Evolutionary conservation across 2,329 filamentous ascomycete species (phyloP), one percentile per base, ranked within the genome.

Genomic region (Neonectria magnoliae): DNA sequence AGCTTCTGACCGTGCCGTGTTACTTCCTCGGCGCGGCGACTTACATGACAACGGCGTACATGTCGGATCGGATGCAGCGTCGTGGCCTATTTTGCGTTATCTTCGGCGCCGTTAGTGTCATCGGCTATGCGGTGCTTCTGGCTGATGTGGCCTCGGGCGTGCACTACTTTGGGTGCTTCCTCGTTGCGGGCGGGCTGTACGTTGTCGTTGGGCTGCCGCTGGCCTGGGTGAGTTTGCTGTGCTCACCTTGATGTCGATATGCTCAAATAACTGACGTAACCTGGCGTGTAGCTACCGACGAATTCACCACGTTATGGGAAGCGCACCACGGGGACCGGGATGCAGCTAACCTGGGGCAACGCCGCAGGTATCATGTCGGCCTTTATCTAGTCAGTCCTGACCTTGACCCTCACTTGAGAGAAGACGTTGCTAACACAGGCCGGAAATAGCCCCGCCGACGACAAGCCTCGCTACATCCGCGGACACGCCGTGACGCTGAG

Each of bases 271-370:
- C 3, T 2, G 7, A 42, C 38, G n/a, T 66, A 25, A 61, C 50
- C 64, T 16, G 58, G 10, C 7, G 14, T 59, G n/a, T 29, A 80
- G 79, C 71, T 90, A 42, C 86, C 90, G 0, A 89, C 86, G 18
- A 94, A 93, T 64, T 85, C 86, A 16, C 92, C 92, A 1, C 83
- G 92, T 8, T 94, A 93, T 69, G 91, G 91, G 10, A 94, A 94
- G 77, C 83, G 92, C 33, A 91, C 91, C 0, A 91, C 90, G 0
- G 90, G 90, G 0, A 92, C 87, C 1, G 91, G 90, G 0, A 75
- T 93, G 75, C 91, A 93, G 75, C 81, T 93, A 38, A 92, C 88
- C 0, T 84, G 90, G 57, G 91, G 91, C 2, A 94, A 94, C 68
- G 82, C 84, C 16, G 86, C 88, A 11, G 92, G 92, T 2, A 90